Conservation (phyloP, 164 flowering plant species). For the Akebia trifoliata region DNA sequence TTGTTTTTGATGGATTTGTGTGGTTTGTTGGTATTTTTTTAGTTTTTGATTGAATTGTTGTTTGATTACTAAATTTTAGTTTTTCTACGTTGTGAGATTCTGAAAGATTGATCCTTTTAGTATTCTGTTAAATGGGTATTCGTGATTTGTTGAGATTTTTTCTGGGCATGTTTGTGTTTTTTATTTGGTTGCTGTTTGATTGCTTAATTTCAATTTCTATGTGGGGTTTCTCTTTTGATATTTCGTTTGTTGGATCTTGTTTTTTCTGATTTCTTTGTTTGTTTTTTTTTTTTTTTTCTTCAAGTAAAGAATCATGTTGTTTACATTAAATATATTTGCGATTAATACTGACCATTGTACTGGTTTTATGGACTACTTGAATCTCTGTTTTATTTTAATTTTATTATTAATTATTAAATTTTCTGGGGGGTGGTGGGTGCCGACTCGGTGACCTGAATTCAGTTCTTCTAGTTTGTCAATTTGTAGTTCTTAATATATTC, state of each 20-base stretch:
- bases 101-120: background rate
- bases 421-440: no score
- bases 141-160: background rate
- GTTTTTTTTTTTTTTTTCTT: no score
- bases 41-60: background rate
- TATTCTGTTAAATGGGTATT: background rate
- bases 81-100: conserved; percentile 3
- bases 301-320: no score
- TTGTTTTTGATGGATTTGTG: background rate
- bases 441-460: no score
- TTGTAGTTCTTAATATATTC: no score
- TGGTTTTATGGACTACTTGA: no score
- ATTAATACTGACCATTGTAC: no score
- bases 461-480: no score
- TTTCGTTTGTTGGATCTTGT: background rate
- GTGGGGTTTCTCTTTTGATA: background rate
- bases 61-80: conserved; percentile 1
- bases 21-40: conserved; percentile 3
- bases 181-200: background rate
- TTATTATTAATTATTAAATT: no score
- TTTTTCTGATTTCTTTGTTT: no score
- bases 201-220: background rate
- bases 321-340: no score
- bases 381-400: no score
- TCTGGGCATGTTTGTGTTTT: background rate